phyloP scores from a whole-genome alignment of 2,329 filamentous ascomycete genomes.

The Didymella arachidicola region DNA sequence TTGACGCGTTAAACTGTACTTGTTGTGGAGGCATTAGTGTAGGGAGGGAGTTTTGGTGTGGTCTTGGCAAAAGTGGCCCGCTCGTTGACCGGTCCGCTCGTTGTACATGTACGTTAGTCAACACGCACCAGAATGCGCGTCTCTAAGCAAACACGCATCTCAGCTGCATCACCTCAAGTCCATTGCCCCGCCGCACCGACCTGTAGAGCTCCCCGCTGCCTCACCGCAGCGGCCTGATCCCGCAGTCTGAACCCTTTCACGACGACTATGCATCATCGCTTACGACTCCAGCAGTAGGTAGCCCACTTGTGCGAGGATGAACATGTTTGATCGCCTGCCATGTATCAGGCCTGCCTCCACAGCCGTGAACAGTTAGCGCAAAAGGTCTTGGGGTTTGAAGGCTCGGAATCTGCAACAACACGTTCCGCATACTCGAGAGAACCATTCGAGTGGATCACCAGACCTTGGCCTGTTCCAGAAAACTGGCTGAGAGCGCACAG shows the following conservation, averaged over 20 bases:
- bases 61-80: too few relatives aligned
- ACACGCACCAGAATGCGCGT: background rate
- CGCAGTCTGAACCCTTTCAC: conserved; percentile 2
- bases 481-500: conserved; percentile 2
- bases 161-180: background rate
- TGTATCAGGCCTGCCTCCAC: conserved; percentile 18
- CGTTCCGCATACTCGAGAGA: conserved; percentile 5
- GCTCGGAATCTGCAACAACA: conserved; percentile 18
- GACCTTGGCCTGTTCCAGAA: conserved; percentile 24
- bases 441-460: conserved; percentile 12
- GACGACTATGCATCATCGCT: conserved; percentile 7
- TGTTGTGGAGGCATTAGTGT: too few relatives aligned
- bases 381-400: conserved; percentile 34
- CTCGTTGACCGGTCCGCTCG: too few relatives aligned
- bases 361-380: conserved; percentile 20
- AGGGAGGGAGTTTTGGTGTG: too few relatives aligned
- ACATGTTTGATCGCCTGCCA: conserved; percentile 24
- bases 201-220: background rate
- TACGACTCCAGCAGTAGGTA: background rate
- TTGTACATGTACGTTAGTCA: too few relatives aligned
- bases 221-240: background rate
- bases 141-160: too few relatives aligned
- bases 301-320: conserved; percentile 4
- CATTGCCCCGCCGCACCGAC: background rate
- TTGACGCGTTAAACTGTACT: too few relatives aligned